phyloP scores from a whole-genome alignment of 108 stramenopile genomes.

The Discostella pseudostelligera region DNA sequence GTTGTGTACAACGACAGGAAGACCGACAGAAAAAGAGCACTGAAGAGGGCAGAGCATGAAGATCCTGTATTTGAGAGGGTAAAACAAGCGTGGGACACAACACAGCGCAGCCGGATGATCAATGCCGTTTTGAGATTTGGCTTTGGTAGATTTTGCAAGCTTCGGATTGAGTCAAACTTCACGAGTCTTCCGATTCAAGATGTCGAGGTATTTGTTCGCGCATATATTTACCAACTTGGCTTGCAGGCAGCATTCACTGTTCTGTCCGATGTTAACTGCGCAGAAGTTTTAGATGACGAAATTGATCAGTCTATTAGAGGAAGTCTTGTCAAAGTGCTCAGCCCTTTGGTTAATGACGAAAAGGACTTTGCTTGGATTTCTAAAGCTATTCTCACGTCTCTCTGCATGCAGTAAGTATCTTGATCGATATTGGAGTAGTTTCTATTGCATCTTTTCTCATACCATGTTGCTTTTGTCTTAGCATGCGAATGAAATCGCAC shows the following conservation, averaged over 20 bases:
- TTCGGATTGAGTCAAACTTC: conserved; percentile 74
- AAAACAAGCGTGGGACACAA: conserved; percentile 83
- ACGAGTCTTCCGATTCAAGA: conserved; percentile 81
- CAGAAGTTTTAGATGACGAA: conserved; percentile 23
- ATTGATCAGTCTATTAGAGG: conserved; percentile 20
- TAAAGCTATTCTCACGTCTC: conserved; percentile 53
- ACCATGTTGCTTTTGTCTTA: not conserved
- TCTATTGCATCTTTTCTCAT: not conserved
- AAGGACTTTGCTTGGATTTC: conserved; percentile 67
- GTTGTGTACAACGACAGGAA: conserved; percentile 53
- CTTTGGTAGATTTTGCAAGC: conserved; percentile 77
- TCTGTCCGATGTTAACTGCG: conserved; percentile 41
- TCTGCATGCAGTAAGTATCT: conserved; percentile 44
- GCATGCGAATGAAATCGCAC: conserved; percentile 53
- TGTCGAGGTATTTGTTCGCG: conserved; percentile 69
- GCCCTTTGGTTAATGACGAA: conserved; percentile 27
- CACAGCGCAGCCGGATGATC: conserved; percentile 64
- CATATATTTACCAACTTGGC: conserved; percentile 73
- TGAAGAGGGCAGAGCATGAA: conserved; percentile 65
- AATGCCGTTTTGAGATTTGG: conserved; percentile 76
- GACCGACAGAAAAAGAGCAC: conserved; percentile 57
- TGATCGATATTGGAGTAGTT: not conserved
- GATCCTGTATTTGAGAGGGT: conserved; percentile 75
- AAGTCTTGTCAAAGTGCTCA: conserved; percentile 52
- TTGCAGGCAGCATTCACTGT: conserved; percentile 70